Conservation (phyloP, 148 eudicot species). For the Euryodendron excelsum region DNA sequence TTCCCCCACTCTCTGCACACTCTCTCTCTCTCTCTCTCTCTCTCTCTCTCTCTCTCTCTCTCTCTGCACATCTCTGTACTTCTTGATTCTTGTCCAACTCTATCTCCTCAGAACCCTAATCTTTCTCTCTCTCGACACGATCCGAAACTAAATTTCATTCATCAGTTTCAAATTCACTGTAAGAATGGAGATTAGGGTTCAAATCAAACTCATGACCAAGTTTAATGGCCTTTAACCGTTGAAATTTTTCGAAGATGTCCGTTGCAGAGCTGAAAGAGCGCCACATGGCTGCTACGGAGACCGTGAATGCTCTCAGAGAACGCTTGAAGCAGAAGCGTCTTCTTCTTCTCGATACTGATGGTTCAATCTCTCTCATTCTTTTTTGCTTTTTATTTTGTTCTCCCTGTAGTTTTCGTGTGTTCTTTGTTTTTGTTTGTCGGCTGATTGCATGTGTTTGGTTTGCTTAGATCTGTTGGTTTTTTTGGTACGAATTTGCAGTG, state of each 20-base stretch:
- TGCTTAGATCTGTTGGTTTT: slow-evolving; percentile 12
- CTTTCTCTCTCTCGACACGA: background rate
- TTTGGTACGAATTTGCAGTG: slow-evolving; percentile 37
- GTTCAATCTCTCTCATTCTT: slow-evolving; percentile 22
- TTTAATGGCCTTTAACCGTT: background rate
- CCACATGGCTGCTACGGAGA: slow-evolving; percentile 69
- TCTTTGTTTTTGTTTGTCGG: background rate
- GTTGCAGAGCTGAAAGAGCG: slow-evolving; percentile 80
- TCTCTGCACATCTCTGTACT: background rate
- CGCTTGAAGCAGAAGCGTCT: slow-evolving; percentile 70
- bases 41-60: background rate
- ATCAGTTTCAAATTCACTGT: background rate
- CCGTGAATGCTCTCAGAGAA: slow-evolving; percentile 65
- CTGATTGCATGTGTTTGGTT: background rate
- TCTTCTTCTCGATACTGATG: slow-evolving; percentile 80
- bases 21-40: background rate
- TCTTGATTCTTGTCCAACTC: too few relatives aligned
- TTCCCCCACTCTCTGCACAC: background rate
- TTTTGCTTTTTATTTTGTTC: background rate
- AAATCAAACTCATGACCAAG: background rate
- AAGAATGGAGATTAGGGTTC: background rate
- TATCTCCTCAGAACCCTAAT: background rate
- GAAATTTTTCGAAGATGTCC: slow-evolving; percentile 37
- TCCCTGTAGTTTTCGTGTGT: background rate
- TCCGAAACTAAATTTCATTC: background rate